phyloP scores from a whole-genome alignment of 2,329 filamentous ascomycete species.

The Neonectria punicea region DNA sequence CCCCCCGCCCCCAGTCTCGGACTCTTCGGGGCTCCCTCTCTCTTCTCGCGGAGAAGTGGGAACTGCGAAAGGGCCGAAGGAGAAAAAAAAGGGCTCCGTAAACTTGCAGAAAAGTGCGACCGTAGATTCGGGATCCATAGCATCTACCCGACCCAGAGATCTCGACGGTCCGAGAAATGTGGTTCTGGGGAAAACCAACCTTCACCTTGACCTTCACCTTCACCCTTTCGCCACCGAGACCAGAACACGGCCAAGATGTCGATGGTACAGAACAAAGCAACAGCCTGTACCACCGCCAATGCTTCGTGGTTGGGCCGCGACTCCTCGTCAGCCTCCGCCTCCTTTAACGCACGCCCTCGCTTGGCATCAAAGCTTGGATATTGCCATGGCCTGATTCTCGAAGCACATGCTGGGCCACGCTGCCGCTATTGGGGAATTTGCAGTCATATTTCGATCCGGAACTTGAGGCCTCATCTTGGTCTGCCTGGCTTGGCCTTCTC shows the following conservation, averaged over 20 bases:
- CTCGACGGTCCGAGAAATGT: neutral
- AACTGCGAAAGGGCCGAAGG: neutral
- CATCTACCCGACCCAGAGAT: conserved; percentile 25
- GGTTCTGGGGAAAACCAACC: neutral
- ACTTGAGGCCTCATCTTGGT: conserved; percentile 13
- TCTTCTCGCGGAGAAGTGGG: neutral
- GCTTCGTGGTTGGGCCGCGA: conserved; percentile 16
- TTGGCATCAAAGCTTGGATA: conserved; percentile 39
- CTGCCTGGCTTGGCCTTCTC: neutral
- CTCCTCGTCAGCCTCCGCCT: conserved; percentile 26
- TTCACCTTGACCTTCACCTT: too few relatives aligned
- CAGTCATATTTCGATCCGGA: neutral
- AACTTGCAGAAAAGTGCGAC: conserved; percentile 9
- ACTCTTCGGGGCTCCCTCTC: neutral
- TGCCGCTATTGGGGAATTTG: conserved; percentile 26
- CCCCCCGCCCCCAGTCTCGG: neutral
- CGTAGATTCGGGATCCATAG: conserved; percentile 19
- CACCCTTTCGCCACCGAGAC: neutral
- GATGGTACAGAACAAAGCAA: neutral
- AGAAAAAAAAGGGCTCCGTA: conserved; percentile 4
- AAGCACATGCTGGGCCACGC: conserved; percentile 36
- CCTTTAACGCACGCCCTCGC: conserved; percentile 31
- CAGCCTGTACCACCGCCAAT: neutral
- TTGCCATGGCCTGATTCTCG: conserved; percentile 41
- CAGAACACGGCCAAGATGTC: neutral